Base-by-base conservation (phyloP, 2,329 filamentous ascomycete species). In the Cephalotrichum gorgonifer region DNA sequence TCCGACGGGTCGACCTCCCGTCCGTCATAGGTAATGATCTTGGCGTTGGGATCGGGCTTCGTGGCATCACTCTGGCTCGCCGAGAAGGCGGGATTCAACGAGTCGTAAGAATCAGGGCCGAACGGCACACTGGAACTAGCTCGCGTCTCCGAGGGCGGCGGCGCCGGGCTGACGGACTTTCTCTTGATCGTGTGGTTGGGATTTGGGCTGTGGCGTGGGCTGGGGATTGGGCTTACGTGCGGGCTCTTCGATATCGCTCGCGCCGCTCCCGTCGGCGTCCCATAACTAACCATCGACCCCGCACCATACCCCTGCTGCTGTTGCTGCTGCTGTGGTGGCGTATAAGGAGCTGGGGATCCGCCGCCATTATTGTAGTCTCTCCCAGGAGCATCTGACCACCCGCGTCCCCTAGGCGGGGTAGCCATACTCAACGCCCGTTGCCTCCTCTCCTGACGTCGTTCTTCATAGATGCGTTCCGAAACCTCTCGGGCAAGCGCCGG, bases 1-100 rank as follows among this genome's bases (percentile, higher is more conserved):
- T 91, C 86, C 1, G 85, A 88, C 1, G 86, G 86, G 58, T 91
- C 86, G 49, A 91, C 76, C 57, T 88, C 83, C 49, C 83, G 75
- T 6, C 86, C 86, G 59, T 88, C 85, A 54, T 85, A 75, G 1
- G 80, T 85, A 48, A 89, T 81, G 52, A 90, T 88, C 58, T 87
- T 87, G 8, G 79, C 82, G 47, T 76, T 74, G 1, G 72, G 66
- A 48, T 81, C 78, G 54, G 73, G 68, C 46, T 43, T 44, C 57
- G 6, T 58, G 60, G 23, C 59, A 51, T 23, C 60, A 64, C 23
- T 61, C 25, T 20, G 43, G 26, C 25, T 62, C n/a, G 63, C 61
- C 26, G 68, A 64, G 15, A 74, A 54, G 4, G 64, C 64, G 1
- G 85, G 83, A 53, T 90, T 90, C 54, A 88, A 72, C 1, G 78